Evolutionary conservation across 2,329 filamentous ascomycete genomes (phyloP), one percentile per base, ranked within the genome.

Genomic region (Colletotrichum falcatum): DNA sequence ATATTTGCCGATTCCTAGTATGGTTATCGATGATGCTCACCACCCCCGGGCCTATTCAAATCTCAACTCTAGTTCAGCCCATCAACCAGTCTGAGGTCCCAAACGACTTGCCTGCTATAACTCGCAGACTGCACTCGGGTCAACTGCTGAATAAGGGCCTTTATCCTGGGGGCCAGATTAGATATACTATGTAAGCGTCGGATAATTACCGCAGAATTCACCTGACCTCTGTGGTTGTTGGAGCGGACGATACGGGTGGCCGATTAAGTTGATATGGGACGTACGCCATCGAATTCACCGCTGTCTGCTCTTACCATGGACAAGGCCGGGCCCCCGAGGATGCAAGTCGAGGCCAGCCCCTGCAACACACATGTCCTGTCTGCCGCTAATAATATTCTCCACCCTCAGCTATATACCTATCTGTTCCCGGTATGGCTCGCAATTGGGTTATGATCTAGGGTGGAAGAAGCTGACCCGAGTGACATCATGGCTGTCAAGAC

Each of bases 61-160:
- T 18, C 33, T 42, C 20, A 26, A 61, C 55, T 70, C 54, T 49
- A 62, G 53, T 70, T 53, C 35, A 58, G 46, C 35, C 63, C 51
- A 61, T 30, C 9, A 33, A 61, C 30, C 18, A n/a, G 30, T 37
- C 30, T 14, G 20, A 33, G 51, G 51, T 61, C 65, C 58, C 35
- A 58, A 66, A 66, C 62, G 28, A 44, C 53, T 33, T 67, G 67
- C 37, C 44, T 49, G 58, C 64, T 58, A 56, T 23, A 46, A 14
- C 26, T 62, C 56, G 44, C 51, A 59, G 64, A 44, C 58, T 61
- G 56, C 63, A 61, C 55, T 39, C 56, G 66, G 28, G 55, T 61
- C n/a, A n/a, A n/a, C n/a, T 67, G 56, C 58, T 30, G 51, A 62
- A 51, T 56, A 66, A 44, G 63, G 67, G 56, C 63, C 49, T 58